Conservation (phyloP, 2,329 filamentous ascomycete species). For the Teratosphaeria epicoccoides region DNA sequence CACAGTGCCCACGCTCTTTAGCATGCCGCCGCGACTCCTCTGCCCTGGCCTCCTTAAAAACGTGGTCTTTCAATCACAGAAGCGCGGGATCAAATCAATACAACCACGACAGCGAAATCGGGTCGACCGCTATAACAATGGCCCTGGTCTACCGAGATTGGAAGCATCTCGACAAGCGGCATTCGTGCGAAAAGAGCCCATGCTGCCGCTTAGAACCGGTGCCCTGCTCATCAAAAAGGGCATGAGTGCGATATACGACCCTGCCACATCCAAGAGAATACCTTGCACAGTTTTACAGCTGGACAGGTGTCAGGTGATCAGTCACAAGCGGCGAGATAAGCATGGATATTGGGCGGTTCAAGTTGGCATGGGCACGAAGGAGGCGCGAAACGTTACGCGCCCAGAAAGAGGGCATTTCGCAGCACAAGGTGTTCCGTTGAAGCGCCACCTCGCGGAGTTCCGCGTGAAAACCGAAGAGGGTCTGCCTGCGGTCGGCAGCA, state of each 20-base stretch:
- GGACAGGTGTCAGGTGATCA: constrained; percentile 81
- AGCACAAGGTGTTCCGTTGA: constrained; percentile 68
- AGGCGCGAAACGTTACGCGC: constrained; percentile 65
- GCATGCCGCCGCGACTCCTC: constrained; percentile 23
- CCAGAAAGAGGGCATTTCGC: constrained; percentile 84
- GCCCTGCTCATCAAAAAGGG: constrained; percentile 84
- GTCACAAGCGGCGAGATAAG: constrained; percentile 66
- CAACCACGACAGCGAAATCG: constrained; percentile 43
- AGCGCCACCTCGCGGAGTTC: constrained; percentile 78
- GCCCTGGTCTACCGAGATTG: constrained; percentile 41
- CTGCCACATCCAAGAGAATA: constrained; percentile 61
- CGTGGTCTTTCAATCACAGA: constrained; percentile 7
- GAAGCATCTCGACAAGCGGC: constrained; percentile 48
- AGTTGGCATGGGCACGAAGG: constrained; percentile 66
- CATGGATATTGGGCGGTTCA: constrained; percentile 95
- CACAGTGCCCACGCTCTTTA: constrained; percentile 14
- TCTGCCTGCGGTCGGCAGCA: constrained; percentile 62
- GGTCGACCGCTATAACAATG: constrained; percentile 43
- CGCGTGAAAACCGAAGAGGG: constrained; percentile 64
- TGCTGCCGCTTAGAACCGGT: constrained; percentile 60
- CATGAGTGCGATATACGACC: constrained; percentile 84
- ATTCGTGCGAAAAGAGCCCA: constrained; percentile 46
- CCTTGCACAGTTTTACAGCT: constrained; percentile 89
- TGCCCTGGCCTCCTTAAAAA: constrained; percentile 23
- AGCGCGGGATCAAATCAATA: constrained; percentile 45